Conservation (phyloP, 352 stramenopile genomes). For the Detonula confervacea region DNA sequence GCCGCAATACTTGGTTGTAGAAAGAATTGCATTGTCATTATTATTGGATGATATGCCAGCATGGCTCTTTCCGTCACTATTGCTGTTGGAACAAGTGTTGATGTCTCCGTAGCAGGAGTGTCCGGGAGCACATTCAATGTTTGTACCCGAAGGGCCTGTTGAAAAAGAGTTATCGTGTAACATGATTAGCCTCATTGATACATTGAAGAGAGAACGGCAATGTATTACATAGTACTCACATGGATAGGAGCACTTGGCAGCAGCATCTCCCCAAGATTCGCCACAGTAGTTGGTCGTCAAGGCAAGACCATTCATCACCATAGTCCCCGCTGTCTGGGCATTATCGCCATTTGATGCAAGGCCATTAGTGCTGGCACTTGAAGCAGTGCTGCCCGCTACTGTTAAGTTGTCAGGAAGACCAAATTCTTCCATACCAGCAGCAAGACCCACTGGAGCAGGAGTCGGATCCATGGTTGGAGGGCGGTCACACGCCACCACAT, state of each 20-base stretch:
- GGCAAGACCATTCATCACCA: constrained; percentile 9
- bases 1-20: constrained; percentile 38
- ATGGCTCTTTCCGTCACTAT: neutral
- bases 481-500: constrained; percentile 11
- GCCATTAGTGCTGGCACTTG: neutral
- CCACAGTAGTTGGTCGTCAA: constrained; percentile 35
- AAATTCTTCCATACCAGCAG: neutral
- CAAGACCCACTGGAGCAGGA: neutral
- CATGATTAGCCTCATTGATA: too few species aligned
- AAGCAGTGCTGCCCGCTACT: constrained; percentile 3
- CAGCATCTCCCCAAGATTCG: constrained; percentile 29
- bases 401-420: too few species aligned
- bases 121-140: constrained; percentile 23
- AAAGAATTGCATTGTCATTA: neutral
- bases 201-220: too few species aligned
- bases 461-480: too few species aligned
- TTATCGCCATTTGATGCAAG: neutral
- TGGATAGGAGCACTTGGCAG: constrained; percentile 9
- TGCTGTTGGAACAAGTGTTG: constrained; percentile 24
- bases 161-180: too few species aligned
- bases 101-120: constrained; percentile 36
- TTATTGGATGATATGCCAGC: neutral
- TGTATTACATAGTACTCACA: constrained; percentile 34
- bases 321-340: constrained; percentile 6
- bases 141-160: constrained; percentile 28